phyloP scores from a whole-genome alignment of 2,329 filamentous ascomycete genomes.

The Triangularia verruculosa region DNA sequence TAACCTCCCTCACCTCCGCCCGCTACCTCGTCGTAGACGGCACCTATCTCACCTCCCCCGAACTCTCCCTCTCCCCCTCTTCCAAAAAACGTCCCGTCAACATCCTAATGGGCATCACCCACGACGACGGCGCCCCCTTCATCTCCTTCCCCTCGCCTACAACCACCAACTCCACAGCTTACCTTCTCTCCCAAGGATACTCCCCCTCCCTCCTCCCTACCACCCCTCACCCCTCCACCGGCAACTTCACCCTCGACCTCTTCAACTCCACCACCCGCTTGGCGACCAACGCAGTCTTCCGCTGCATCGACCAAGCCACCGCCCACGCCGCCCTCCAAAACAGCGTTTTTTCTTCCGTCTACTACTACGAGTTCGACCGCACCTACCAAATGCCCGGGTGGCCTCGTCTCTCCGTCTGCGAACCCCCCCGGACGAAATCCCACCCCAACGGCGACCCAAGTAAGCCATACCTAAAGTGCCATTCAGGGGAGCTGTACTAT shows the following conservation, averaged over 20 bases:
- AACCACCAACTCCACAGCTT: conserved; percentile 32
- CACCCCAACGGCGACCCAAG: conserved; percentile 43
- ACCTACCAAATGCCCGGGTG: conserved; percentile 53
- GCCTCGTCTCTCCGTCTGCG: conserved; percentile 51
- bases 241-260: conserved; percentile 49
- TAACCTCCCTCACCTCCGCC: conserved; percentile 42
- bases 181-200: conserved; percentile 36
- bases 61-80: conserved; percentile 45
- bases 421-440: conserved; percentile 35
- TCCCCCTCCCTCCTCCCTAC: conserved; percentile 17
- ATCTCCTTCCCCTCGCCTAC: conserved; percentile 41
- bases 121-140: conserved; percentile 56
- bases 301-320: conserved; percentile 59
- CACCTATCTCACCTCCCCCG: conserved; percentile 47
- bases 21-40: conserved; percentile 59
- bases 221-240: conserved; percentile 43
- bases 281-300: conserved; percentile 57
- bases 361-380: conserved; percentile 60
- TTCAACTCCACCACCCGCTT: conserved; percentile 55
- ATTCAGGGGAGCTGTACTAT: conserved; percentile 54
- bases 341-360: conserved; percentile 47
- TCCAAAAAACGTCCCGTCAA: conserved; percentile 43
- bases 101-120: conserved; percentile 54
- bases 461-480: conserved; percentile 49
- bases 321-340: conserved; percentile 47